Percentiles rank a stretch among this genome's conserved stretches.
These are phyloP conservation scores for Suhomyces faveliae DNA, from an alignment of 805 yeast species.

Conservation along the genomic window DNA sequence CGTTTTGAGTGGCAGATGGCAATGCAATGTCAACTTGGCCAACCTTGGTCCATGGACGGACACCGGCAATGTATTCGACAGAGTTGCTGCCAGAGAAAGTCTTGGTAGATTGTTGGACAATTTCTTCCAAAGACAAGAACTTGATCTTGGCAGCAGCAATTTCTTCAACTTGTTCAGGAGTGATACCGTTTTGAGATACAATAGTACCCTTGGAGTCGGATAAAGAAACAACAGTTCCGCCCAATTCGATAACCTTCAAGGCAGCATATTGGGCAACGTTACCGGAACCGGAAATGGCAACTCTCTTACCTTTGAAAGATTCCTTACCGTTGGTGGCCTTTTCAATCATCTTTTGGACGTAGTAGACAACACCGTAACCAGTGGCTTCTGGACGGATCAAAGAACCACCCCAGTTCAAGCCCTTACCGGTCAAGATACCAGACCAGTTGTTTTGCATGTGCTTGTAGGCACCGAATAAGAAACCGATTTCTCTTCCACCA, in stretches of 20 bases:
- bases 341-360: conserved; percentile 96
- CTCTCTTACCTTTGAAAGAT: conserved; percentile 88
- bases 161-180: conserved; percentile 72
- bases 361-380: conserved; percentile 96
- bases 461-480: conserved; percentile 96
- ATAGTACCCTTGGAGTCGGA: conserved; percentile 95
- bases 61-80: conserved; percentile 85
- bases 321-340: conserved; percentile 88
- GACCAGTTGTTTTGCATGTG: conserved; percentile 86
- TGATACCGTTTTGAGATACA: conserved; percentile 76
- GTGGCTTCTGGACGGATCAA: conserved; percentile 99
- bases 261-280: conserved; percentile 99
- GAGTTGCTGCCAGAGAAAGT: conserved; percentile 53
- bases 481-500: conserved; percentile 95
- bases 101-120: conserved; percentile 51
- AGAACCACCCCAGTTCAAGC: conserved; percentile 98
- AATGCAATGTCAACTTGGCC: conserved; percentile 93
- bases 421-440: conserved; percentile 98
- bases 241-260: conserved; percentile 92
- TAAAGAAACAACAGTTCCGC: conserved; percentile 90
- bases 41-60: conserved; percentile 93
- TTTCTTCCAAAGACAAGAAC: conserved; percentile 72
- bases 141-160: conserved; percentile 77
- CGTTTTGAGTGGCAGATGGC: conserved; percentile 98
- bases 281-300: conserved; percentile 97